Evolutionary conservation across 441 rosid genomes (phyloP).

Genomic region (Macaranga tanarius): DNA sequence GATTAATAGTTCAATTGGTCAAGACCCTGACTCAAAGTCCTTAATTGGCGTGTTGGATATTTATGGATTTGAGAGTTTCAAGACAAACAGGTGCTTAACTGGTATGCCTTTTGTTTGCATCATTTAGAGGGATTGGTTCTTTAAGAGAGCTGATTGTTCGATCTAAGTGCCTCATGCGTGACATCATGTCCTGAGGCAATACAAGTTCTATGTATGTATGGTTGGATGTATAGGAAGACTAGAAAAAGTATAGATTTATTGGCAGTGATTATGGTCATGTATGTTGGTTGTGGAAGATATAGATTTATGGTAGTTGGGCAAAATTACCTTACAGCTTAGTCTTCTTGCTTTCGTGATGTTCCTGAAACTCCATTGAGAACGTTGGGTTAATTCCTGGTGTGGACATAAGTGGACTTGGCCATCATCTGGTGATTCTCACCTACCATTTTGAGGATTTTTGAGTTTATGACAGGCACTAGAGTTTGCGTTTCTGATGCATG

Average conservation of each 20-base stretch:
- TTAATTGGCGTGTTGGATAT: slow-evolving; percentile 96
- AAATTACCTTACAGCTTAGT: slow-evolving; percentile 10
- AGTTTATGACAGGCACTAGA: not conserved
- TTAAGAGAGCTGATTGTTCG: slow-evolving; percentile 23
- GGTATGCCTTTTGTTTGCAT: slow-evolving; percentile 58
- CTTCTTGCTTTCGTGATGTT: slow-evolving; percentile 5
- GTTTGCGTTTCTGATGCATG: not conserved
- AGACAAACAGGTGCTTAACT: slow-evolving; percentile 95
- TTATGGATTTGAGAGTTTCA: slow-evolving; percentile 98
- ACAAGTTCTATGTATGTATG: slow-evolving; percentile 16
- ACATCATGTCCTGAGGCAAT: slow-evolving; percentile 17
- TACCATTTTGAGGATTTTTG: slow-evolving; percentile 10
- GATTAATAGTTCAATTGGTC: slow-evolving; percentile 86
- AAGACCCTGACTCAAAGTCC: slow-evolving; percentile 79
- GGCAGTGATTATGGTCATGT: not conserved
- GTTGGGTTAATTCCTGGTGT: slow-evolving; percentile 5
- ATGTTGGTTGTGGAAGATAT: not conserved
- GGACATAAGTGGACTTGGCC: slow-evolving; percentile 5
- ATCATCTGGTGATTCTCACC: not conserved
- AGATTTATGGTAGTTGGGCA: slow-evolving; percentile 3
- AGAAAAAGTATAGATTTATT: not conserved
- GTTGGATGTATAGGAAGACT: slow-evolving; percentile 1
- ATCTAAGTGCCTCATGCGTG: slow-evolving; percentile 14
- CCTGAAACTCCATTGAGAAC: not conserved
- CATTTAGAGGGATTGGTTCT: slow-evolving; percentile 31